Conservation (phyloP, 2,329 filamentous ascomycete genomes). For the Podosphaera xanthii region DNA sequence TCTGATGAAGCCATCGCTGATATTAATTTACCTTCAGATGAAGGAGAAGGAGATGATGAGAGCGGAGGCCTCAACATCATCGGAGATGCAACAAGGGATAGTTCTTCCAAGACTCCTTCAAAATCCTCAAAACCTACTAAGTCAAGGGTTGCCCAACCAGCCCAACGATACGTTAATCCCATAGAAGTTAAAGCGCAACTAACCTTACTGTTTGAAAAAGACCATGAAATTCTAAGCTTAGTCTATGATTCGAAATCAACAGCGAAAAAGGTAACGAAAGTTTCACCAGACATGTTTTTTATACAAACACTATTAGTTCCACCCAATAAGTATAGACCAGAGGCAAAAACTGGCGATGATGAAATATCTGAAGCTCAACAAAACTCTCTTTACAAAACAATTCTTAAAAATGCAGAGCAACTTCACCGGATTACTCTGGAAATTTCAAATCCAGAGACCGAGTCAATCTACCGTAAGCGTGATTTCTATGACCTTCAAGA, state of each 20-base stretch:
- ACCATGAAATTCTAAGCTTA: constrained; percentile 63
- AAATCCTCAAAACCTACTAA: constrained; percentile 19
- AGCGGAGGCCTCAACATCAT: constrained; percentile 28
- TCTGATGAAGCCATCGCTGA: constrained; percentile 48
- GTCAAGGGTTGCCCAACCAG: constrained; percentile 19
- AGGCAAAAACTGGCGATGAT: constrained; percentile 57
- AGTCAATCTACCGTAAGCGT: constrained; percentile 21
- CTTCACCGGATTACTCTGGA: constrained; percentile 56
- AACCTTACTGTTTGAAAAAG: constrained; percentile 60
- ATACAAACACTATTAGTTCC: constrained; percentile 68
- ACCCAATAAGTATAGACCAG: constrained; percentile 76
- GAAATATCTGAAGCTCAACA: constrained; percentile 74
- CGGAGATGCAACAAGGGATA: constrained; percentile 33
- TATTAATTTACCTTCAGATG: constrained; percentile 29
- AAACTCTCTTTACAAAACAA: constrained; percentile 69
- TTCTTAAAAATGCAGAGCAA: constrained; percentile 50
- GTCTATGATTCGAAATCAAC: constrained; percentile 51
- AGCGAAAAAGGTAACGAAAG: constrained; percentile 30
- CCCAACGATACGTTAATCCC: constrained; percentile 57
- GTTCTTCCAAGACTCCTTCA: constrained; percentile 7
- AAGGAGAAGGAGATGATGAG: constrained; percentile 21
- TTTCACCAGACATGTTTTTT: constrained; percentile 87
- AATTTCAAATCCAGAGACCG: constrained; percentile 20
- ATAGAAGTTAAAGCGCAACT: constrained; percentile 67
- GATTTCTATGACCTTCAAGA: constrained; percentile 59